Evolutionary conservation across 805 yeast species (phyloP), one percentile per base, ranked within the genome.

Genomic region (Zygosaccharomyces bisporus): DNA sequence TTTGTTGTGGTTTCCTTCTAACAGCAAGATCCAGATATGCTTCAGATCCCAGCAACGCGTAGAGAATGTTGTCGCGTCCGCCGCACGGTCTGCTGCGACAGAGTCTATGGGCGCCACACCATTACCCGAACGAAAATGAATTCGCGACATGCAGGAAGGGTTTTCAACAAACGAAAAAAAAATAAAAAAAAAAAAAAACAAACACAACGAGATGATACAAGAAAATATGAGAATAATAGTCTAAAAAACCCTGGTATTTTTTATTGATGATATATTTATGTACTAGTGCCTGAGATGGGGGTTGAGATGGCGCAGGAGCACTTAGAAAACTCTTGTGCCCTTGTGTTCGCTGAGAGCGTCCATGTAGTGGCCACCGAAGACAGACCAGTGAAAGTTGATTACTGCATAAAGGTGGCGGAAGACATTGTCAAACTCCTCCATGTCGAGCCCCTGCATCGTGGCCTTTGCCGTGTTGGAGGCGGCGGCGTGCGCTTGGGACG

Each of bases 331-430:
- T 18, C 37, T 29, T 43, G 34, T 41, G 16, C 39, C 47, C 43
- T 53, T 49, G 43, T 53, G 53, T 33, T 60, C 62, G 36, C 66
- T 58, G 33, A 70, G 41, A 10, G 60, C 54, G 20, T 75, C 79
- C 34, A 69, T 63, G 56, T 87, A 87, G 66, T 81, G 80, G 34
- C 74, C 73, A 24, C 86, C 89, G 64, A 87, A 86, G 9, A 87
- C 95, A 45, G 77, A 80, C 86, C 89, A 83, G 64, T 87, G 95
- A 67, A 87, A 83, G 46, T 80, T 81, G 39, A 79, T 78, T 46
- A 87, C 73, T 12, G 85, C 79, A 47, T 80, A 74, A 41, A 84
- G 68, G 53, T 86, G 76, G 41, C 74, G 75, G 33, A 80, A 76
- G 41, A 81, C 72, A 51, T 75, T 72, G 38, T 72, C 74, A 53